Evolutionary conservation across 2,329 filamentous ascomycete species (phyloP).

Genomic region (Botrytis squamosa): DNA sequence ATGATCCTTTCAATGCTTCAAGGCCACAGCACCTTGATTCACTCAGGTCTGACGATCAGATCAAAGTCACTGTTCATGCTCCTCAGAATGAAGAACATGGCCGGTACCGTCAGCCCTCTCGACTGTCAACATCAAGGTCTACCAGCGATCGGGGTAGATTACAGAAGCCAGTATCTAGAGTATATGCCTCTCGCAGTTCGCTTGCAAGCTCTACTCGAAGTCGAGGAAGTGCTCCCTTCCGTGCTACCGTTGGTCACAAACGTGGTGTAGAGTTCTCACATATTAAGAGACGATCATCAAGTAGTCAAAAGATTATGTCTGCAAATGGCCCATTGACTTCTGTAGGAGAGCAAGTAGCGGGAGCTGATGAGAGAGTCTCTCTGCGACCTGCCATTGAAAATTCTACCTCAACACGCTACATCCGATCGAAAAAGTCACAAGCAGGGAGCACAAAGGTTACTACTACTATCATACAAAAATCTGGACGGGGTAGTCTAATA

Average conservation of each 20-base stretch:
- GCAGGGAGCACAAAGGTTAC: slow-evolving; percentile 19
- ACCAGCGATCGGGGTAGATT: slow-evolving; percentile 23
- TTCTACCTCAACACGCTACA: slow-evolving; percentile 32
- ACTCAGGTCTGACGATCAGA: slow-evolving; percentile 45
- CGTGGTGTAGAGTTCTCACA: slow-evolving; percentile 64
- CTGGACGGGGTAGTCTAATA: slow-evolving; percentile 28
- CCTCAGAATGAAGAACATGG: slow-evolving; percentile 19
- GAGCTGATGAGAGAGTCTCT: slow-evolving; percentile 29
- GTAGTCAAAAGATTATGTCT: slow-evolving; percentile 22
- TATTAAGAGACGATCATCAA: slow-evolving; percentile 40
- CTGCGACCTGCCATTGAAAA: slow-evolving; percentile 23
- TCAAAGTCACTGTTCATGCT: slow-evolving; percentile 37
- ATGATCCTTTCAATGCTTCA: slow-evolving; percentile 75
- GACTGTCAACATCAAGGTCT: slow-evolving; percentile 12
- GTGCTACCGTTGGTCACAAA: slow-evolving; percentile 53
- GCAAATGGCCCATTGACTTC: background rate
- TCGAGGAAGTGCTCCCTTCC: slow-evolving; percentile 38
- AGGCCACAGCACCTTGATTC: slow-evolving; percentile 45
- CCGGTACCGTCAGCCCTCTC: background rate
- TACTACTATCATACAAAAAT: slow-evolving; percentile 23
- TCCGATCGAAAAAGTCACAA: slow-evolving; percentile 36
- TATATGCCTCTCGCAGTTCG: slow-evolving; percentile 47
- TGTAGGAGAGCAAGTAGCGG: slow-evolving; percentile 27
- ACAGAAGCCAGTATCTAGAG: slow-evolving; percentile 26
- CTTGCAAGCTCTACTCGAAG: slow-evolving; percentile 47